Evolutionary conservation across 768 basidiomycete species (phyloP).

Genomic region (Hypsizygus marmoreus): DNA sequence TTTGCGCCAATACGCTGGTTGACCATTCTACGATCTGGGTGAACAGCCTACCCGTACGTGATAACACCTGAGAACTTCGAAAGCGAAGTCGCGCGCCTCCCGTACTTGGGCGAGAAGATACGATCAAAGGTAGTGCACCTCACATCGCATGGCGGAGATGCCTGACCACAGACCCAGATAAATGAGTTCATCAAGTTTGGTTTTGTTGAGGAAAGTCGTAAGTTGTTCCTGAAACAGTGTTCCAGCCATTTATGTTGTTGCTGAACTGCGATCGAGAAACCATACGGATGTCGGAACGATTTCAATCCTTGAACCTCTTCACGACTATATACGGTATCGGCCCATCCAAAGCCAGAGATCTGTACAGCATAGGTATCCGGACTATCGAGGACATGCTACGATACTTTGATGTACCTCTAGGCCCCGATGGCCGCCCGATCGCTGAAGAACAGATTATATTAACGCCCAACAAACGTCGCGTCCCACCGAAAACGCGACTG

Average conservation of each 20-base stretch:
- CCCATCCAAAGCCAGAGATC: slow-evolving; percentile 61
- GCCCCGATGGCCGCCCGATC: slow-evolving; percentile 2
- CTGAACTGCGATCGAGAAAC: slow-evolving; percentile 36
- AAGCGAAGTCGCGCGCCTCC: slow-evolving; percentile 42
- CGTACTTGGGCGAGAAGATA: slow-evolving; percentile 54
- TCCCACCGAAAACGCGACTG: slow-evolving; percentile 15
- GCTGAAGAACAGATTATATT: slow-evolving; percentile 20
- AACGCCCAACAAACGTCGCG: slow-evolving; percentile 34
- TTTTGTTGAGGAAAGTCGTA: slow-evolving; percentile 61
- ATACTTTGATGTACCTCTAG: slow-evolving; percentile 54
- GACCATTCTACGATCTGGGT: neutral
- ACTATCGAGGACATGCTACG: slow-evolving; percentile 68
- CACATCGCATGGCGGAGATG: neutral
- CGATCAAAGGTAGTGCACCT: slow-evolving; percentile 43
- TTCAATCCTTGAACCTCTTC: slow-evolving; percentile 57
- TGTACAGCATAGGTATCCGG: slow-evolving; percentile 67
- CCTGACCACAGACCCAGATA: slow-evolving; percentile 42
- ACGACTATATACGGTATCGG: slow-evolving; percentile 74
- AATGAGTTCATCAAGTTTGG: slow-evolving; percentile 61
- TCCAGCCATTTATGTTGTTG: neutral
- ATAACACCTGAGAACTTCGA: slow-evolving; percentile 40
- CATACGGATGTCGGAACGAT: slow-evolving; percentile 52
- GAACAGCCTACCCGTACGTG: slow-evolving; percentile 48
- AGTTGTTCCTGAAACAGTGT: slow-evolving; percentile 17
- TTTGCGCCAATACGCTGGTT: neutral